Conservation (phyloP, 169 alveolate species). For the Cyclospora cayetanensis region DNA sequence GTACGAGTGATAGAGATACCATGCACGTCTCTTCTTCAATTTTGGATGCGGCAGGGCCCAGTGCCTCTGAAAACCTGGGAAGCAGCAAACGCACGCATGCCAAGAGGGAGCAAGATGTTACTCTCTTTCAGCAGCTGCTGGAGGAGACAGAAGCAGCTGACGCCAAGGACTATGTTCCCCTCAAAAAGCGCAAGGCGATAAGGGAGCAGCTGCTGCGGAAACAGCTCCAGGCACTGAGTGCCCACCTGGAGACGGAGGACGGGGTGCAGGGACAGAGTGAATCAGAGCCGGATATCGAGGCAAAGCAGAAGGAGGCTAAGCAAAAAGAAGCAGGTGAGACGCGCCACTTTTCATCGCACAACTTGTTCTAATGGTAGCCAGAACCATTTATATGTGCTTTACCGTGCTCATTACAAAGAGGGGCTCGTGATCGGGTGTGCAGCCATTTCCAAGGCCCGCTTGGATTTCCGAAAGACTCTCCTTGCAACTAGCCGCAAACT, state of each 20-base stretch:
- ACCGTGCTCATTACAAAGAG: background rate
- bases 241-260: conserved; percentile 61
- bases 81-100: conserved; percentile 9
- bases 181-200: conserved; percentile 59
- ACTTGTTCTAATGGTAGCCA: background rate
- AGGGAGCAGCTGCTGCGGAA: conserved; percentile 51
- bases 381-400: background rate
- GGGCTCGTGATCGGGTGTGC: background rate
- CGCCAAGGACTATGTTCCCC: conserved; percentile 57
- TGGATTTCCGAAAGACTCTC: conserved; percentile 73
- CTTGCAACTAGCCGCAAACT: conserved; percentile 77
- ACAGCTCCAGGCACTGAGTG: conserved; percentile 63
- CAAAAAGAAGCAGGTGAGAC: conserved; percentile 45
- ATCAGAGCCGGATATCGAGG: conserved; percentile 35
- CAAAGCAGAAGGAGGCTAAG: conserved; percentile 21
- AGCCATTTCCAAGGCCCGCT: conserved; percentile 68
- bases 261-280: background rate
- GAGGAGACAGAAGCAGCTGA: conserved; percentile 54
- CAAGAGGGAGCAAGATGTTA: background rate
- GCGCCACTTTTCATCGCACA: background rate
- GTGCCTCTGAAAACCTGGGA: background rate
- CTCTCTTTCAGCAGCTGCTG: conserved; percentile 43
- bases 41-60: background rate
- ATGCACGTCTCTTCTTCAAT: background rate
- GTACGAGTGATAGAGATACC: background rate